Conservation (phyloP, 371 early-diverging fungal genomes). For the Mucor circinelloides region DNA sequence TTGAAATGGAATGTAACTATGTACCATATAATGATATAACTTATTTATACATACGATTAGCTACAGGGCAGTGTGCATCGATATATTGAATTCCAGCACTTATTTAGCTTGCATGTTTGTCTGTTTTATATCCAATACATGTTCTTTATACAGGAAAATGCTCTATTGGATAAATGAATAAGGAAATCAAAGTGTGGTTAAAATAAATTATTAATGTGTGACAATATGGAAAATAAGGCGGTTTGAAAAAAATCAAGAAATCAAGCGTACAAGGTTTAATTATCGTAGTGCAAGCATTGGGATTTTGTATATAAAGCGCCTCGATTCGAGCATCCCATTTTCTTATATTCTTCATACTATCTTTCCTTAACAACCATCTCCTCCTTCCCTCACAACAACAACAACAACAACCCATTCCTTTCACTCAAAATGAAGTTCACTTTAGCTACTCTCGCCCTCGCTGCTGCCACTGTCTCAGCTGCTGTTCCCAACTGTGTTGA, state of each 20-base stretch:
- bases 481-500: conserved; percentile 8
- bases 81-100: no score
- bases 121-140: no score
- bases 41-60: neutral
- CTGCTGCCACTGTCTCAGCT: conserved; percentile 18
- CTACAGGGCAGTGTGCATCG: neutral
- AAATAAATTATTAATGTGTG: conserved; percentile 22
- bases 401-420: conserved; percentile 26
- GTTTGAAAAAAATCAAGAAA: neutral
- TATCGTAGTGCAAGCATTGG: neutral
- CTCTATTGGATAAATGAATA: conserved; percentile 4
- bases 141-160: neutral
- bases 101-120: no score
- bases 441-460: conserved; percentile 25
- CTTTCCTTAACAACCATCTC: neutral
- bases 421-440: conserved; percentile 35
- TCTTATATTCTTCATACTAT: neutral
- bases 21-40: neutral
- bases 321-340: neutral
- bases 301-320: conserved; percentile 4
- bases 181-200: conserved; percentile 18
- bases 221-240: conserved; percentile 11
- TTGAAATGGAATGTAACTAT: neutral
- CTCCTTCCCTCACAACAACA: neutral
- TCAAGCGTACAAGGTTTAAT: neutral